A percentile compares a stretch with the other conserved stretches of the same genome.
Conservation (phyloP, 2,329 filamentous ascomycete genomes). For the Aspergillus sp. region DNA sequence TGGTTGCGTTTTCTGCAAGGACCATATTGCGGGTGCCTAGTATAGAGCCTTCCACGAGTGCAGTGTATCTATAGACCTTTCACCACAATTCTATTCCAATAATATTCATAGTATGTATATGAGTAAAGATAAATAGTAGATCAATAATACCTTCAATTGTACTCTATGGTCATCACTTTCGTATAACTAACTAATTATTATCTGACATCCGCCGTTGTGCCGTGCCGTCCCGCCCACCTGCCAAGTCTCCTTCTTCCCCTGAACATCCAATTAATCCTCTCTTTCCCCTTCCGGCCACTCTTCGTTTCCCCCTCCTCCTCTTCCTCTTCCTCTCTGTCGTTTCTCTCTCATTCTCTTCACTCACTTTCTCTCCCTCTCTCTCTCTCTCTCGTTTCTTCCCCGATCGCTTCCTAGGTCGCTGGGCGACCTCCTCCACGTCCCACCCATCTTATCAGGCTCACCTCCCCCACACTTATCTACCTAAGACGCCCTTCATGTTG, state of each 20-base stretch:
- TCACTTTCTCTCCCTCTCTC: neutral
- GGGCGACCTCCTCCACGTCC: slow-evolving; percentile 24
- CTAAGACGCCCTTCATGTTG: slow-evolving; percentile 36
- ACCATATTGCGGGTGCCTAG: too few relatives aligned
- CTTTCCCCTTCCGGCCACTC: slow-evolving; percentile 2
- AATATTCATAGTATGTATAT: too few relatives aligned
- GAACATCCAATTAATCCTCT: neutral
- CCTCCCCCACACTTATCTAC: slow-evolving; percentile 8
- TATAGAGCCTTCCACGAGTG: too few relatives aligned
- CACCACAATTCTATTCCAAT: too few relatives aligned
- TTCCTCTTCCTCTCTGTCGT: neutral
- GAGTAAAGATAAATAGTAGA: too few relatives aligned
- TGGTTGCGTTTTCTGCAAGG: too few relatives aligned
- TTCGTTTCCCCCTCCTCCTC: slow-evolving; percentile 1
- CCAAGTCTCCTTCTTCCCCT: neutral
- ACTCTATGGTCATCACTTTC: too few relatives aligned
- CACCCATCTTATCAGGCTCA: slow-evolving; percentile 10
- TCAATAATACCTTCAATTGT: too few relatives aligned
- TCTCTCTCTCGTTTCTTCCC: slow-evolving; percentile 6
- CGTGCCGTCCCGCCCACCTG: neutral
- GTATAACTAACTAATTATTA: too few relatives aligned
- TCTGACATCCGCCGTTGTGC: neutral
- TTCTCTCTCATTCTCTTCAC: slow-evolving; percentile 4
- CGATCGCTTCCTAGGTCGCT: slow-evolving; percentile 21
- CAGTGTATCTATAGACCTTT: too few relatives aligned